Evolutionary conservation across 1,139 yeast species (phyloP).

Genomic region (Schizosaccharomyces versatilis): DNA sequence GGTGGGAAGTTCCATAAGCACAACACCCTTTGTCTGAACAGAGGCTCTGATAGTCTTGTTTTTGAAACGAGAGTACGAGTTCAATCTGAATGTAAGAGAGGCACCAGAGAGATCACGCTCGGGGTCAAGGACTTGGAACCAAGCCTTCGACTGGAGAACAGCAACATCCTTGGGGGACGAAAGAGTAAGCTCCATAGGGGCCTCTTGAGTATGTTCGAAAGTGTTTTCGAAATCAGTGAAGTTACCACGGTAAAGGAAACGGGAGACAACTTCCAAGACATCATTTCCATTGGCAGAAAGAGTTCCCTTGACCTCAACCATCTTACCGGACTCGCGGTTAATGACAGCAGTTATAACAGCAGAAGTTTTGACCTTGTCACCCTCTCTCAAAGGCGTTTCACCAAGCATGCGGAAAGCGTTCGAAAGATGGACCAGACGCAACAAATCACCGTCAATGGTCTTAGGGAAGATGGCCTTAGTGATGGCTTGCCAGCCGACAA

Average conservation of each 20-base stretch:
- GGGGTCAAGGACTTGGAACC: conserved; percentile 69
- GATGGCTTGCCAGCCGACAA: conserved; percentile 94
- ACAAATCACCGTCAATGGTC: conserved; percentile 85
- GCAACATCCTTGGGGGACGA: conserved; percentile 74
- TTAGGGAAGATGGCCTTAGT: conserved; percentile 93
- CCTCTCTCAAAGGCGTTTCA: conserved; percentile 71
- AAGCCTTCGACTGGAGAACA: conserved; percentile 79
- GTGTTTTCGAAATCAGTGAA: conserved; percentile 78
- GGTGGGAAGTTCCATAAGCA: conserved; percentile 71
- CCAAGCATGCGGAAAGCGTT: conserved; percentile 94
- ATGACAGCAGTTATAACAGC: conserved; percentile 77
- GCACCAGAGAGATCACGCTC: conserved; percentile 53
- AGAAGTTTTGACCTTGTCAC: conserved; percentile 59
- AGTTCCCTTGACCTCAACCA: conserved; percentile 87
- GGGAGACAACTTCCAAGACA: conserved; percentile 83
- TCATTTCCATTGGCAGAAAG: conserved; percentile 53
- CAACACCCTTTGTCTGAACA: conserved; percentile 68
- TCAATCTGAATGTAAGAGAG: conserved; percentile 72
- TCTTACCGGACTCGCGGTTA: conserved; percentile 81
- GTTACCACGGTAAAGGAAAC: conserved; percentile 87
- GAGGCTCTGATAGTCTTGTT: conserved; percentile 53
- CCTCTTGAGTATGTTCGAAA: conserved; percentile 69
- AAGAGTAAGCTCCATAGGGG: conserved; percentile 62
- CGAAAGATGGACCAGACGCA: conserved; percentile 81
- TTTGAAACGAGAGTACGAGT: conserved; percentile 65